Evolutionary conservation across 768 basidiomycete species (phyloP).

Genomic region (Leccinum variicolor): DNA sequence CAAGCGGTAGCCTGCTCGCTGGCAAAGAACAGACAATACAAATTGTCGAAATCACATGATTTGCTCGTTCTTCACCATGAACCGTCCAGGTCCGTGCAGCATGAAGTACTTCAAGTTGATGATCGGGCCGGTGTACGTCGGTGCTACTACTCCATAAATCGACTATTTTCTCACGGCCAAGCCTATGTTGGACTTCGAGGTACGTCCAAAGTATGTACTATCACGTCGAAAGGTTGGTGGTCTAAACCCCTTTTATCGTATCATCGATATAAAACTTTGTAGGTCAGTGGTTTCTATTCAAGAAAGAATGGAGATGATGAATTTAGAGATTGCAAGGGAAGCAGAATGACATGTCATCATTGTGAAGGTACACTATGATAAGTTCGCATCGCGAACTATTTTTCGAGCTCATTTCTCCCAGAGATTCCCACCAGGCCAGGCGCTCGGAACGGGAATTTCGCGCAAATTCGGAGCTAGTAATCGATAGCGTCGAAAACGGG

Average conservation of each 20-base stretch:
- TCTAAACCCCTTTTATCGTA: not conserved
- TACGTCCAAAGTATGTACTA: not conserved
- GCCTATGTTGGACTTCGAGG: not conserved
- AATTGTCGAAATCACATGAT: not conserved
- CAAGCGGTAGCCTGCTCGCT: not conserved
- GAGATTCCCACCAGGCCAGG: not conserved
- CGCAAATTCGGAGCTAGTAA: not conserved
- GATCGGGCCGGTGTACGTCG: no score
- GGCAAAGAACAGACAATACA: not conserved
- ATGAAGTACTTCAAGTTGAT: no score
- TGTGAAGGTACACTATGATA: no score
- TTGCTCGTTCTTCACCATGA: not conserved
- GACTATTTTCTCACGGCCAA: not conserved
- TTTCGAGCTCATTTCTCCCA: not conserved
- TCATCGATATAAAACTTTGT: no score
- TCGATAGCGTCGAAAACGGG: not conserved
- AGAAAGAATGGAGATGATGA: constrained; percentile 2
- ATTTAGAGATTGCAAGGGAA: constrained; percentile 7
- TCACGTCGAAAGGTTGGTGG: not conserved
- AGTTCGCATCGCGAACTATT: not conserved
- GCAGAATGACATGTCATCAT: not conserved
- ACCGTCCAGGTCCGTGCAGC: not conserved
- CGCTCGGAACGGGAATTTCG: not conserved
- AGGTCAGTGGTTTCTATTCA: not conserved
- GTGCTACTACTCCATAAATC: not conserved